Percentiles rank a stretch among this genome's conserved stretches.
Conservation (phyloP, 257 asterid genomes). For the Scutellaria galericulata region DNA sequence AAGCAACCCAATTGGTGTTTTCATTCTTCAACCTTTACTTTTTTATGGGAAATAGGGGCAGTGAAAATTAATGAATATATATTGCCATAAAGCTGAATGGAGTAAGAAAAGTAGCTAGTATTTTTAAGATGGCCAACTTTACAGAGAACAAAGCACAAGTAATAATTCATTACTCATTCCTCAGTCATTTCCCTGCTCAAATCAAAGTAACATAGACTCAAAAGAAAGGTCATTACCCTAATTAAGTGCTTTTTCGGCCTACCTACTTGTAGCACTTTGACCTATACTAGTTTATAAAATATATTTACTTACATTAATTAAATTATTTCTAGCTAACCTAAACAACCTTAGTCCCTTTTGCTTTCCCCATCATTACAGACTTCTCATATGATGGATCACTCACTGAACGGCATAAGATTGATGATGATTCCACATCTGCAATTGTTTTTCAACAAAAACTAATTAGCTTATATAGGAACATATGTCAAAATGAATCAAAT, state of each 20-base stretch:
- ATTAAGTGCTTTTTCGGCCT: conserved; percentile 38
- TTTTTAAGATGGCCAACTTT: conserved; percentile 23
- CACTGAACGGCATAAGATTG: conserved; percentile 58
- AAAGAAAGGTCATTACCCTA: conserved; percentile 33
- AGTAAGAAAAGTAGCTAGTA: conserved; percentile 3
- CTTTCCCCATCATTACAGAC: conserved; percentile 43
- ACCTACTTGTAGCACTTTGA: conserved; percentile 44
- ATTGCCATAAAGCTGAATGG: conserved; percentile 23
- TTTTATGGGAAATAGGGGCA: not conserved
- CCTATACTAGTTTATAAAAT: conserved; percentile 37
- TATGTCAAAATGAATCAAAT: not conserved
- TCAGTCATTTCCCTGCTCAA: conserved; percentile 39
- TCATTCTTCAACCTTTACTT: not conserved
- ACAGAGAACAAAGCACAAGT: conserved; percentile 35
- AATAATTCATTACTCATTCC: conserved; percentile 60
- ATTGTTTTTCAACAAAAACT: not conserved
- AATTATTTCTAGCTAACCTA: conserved; percentile 19
- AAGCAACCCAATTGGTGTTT: not conserved
- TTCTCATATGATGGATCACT: conserved; percentile 72
- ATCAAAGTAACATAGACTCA: conserved; percentile 38
- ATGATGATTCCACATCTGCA: conserved; percentile 53
- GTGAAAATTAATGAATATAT: not conserved
- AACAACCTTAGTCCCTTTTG: conserved; percentile 23
- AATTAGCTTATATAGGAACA: too few relatives aligned
- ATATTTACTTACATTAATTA: conserved; percentile 30